Evolutionary conservation across 2,329 filamentous ascomycete genomes (phyloP), one percentile per base, ranked within the genome.

Genomic region (Periconia digitata): DNA sequence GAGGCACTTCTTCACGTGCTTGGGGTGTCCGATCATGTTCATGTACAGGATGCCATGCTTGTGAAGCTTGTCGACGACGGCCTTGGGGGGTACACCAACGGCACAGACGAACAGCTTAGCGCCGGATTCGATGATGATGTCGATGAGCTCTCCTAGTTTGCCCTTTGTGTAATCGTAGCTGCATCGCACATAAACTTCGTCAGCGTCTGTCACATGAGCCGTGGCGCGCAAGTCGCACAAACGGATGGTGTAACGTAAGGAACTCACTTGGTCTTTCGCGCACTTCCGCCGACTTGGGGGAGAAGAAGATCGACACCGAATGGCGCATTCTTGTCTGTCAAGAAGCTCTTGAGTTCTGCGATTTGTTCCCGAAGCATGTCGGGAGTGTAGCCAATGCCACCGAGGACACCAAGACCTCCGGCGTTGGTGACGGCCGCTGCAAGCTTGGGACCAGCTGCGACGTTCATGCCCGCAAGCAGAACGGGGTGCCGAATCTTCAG

Each of bases 21-120:
- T 99, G 69, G 94, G 92, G 82, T 99, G 94, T 60, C 94, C 94
- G 72, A 99, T 92, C 94, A 99, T 99, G 86, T 99, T 99, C 94
- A 97, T 97, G 82, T 95, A 96, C 60, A 95, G 82, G 61, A 99
- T 83, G 60, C 92, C 92, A 66, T 85, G 78, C 69, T 85, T 83
- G 83, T 99, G 94, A 40, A 99, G 85, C 70, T 84, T 87, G 59
- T 97, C 91, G 66, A 99, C 91, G 50, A 96, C 86, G 61, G 82
- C 78, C 76, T 89, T 90, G 59, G 94, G 90, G 37, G 94, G 92
- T 21, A 97, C 88, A 66, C 94, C 94, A 71, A 99, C 91, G 65
- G 94, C 94, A 44, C 90, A 96, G 64, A 99, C 94, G 78, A 99
- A 99, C 51, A 99, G 85, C 74, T 85, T 92, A 53, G 91, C 89